Evolutionary conservation across 352 stramenopile genomes (phyloP), one percentile per base, ranked within the genome.

Genomic region (Phytophthora rubi): DNA sequence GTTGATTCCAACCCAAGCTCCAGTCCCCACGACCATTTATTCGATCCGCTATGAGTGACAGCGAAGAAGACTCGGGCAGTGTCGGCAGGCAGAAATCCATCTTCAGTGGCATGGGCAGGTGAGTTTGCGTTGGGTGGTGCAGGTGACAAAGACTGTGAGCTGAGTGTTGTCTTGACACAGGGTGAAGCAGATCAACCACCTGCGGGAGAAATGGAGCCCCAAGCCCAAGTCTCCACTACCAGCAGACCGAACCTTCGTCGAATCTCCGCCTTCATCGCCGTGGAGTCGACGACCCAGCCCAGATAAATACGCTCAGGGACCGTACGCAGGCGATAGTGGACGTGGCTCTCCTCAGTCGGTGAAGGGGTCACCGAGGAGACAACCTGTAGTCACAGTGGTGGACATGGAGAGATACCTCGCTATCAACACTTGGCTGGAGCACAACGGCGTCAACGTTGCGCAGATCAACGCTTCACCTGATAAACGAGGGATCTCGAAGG

Each of bases 101-200:
- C 37, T 87, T 87, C 69, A 76, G 59, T 18, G 63, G 80, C 65
- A 88, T 88, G 80, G 68, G 70, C 53, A 74, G 67, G 67, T 74
- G 48, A 37, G 49, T 45, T 21, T 32, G 8, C 12, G 12, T 45
- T 45, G 37, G n/a, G 18, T 28, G 16, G 21, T 21, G n/a, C 12
- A 39, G 9, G 28, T 21, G 30, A 8, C 8, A n/a, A 2, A 7
- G 12, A 39, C n/a, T 60, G 10, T 47, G 42, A 8, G 13, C 15
- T 51, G 37, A 45, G 6, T 13, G 53, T 3, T 52, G 0, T 42
- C n/a, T 53, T 33, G 10, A 16, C 42, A 2, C 37, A 84, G 79
- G 45, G 79, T 86, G 53, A 81, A 81, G 45, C 73, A 87, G 32
- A 87, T 85, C 56, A 81, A 87, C 56, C 77, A 85, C 35, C 54